phyloP scores from a whole-genome alignment of 2,329 filamentous ascomycete genomes.

The Blumeria hordei region DNA sequence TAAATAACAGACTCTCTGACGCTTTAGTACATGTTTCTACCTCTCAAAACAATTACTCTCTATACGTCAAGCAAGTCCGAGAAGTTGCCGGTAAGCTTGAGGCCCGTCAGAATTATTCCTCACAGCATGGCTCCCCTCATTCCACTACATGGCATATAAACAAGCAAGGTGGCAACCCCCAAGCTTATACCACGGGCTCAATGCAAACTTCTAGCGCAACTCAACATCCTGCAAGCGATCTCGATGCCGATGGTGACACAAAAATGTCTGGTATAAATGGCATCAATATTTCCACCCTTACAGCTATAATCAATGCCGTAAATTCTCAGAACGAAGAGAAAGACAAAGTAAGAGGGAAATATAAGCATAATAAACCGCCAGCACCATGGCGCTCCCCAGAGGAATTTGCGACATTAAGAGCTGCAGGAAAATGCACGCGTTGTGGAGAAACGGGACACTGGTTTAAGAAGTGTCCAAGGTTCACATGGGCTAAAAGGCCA shows the following conservation, averaged over 20 bases:
- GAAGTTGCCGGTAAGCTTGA: not conserved
- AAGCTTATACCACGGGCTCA: not conserved
- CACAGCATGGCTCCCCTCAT: not conserved
- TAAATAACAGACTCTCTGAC: slow-evolving; percentile 3
- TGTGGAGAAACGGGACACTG: not conserved
- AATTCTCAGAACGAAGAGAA: not conserved
- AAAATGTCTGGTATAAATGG: not conserved
- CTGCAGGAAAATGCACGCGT: not conserved
- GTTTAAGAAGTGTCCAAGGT: not conserved
- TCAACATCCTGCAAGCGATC: not conserved
- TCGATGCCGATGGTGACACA: not conserved
- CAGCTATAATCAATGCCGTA: not conserved
- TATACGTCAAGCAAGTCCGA: not conserved
- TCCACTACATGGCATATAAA: not conserved
- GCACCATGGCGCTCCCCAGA: not conserved
- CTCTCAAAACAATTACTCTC: not conserved
- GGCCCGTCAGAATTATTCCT: not conserved
- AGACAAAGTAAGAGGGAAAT: not conserved
- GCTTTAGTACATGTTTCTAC: not conserved
- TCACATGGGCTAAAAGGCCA: not conserved
- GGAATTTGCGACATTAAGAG: not conserved
- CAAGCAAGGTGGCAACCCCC: not conserved
- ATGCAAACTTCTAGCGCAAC: not conserved
- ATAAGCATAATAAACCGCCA: not conserved
- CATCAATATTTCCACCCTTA: not conserved